These are phyloP conservation scores for Diatrype stigma DNA, from an alignment of 2,329 filamentous ascomycete species.

Conservation along the genomic window DNA sequence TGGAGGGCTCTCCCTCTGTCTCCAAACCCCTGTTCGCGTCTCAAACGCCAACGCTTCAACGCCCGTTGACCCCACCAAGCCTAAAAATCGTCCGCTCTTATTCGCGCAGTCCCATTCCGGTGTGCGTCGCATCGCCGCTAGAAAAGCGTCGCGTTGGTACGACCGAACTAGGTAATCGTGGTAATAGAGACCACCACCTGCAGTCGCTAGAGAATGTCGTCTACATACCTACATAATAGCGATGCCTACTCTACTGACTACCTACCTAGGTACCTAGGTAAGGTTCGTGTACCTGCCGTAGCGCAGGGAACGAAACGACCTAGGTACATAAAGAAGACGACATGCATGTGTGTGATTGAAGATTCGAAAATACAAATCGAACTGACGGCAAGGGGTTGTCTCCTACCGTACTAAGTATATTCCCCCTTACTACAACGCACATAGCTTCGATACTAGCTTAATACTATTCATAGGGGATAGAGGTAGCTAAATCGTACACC, in stretches of 20 bases:
- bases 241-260: no score
- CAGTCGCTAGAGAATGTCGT: no score
- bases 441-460: not conserved
- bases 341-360: not conserved
- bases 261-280: not conserved
- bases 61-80: not conserved
- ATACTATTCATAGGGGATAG: not conserved
- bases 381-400: not conserved
- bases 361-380: not conserved
- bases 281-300: not conserved
- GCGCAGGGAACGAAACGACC: not conserved
- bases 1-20: no score
- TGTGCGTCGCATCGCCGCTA: not conserved
- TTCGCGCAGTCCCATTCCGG: not conserved
- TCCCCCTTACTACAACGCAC: not conserved
- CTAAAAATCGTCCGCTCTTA: not conserved
- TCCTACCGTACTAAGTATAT: no score
- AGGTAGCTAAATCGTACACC: no score
- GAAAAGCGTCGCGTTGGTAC: not conserved
- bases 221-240: no score
- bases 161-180: no score
- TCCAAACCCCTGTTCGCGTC: not conserved
- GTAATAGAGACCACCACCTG: no score
- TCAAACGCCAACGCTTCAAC: constrained; percentile 1
- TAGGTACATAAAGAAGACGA: not conserved